These are phyloP conservation scores for Lactarius psammicola DNA, from an alignment of 768 basidiomycete species.

Conservation along the genomic window DNA sequence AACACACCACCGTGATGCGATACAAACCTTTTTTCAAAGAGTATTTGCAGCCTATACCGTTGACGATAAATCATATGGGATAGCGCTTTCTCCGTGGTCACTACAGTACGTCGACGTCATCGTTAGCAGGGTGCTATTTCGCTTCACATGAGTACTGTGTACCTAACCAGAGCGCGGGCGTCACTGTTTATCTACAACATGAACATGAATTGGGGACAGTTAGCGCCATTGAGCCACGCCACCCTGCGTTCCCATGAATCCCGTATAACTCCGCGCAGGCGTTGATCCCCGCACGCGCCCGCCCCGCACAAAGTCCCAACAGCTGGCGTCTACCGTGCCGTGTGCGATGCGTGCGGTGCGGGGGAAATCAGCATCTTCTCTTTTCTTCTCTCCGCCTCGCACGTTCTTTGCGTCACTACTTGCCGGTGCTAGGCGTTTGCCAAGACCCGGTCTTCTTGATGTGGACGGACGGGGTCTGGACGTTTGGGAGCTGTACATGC, in stretches of 20 bases:
- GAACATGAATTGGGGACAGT: not conserved
- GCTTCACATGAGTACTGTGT: not conserved
- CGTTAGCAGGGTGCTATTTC: not conserved
- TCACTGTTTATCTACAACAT: not conserved
- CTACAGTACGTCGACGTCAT: conserved; percentile 5
- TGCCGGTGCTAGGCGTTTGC: not conserved
- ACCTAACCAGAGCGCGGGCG: not conserved
- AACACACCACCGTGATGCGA: too few species aligned
- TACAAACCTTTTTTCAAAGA: not conserved
- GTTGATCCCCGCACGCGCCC: too few species aligned
- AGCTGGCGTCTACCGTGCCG: not conserved
- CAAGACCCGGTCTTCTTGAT: not conserved
- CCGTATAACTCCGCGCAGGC: not conserved
- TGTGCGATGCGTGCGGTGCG: not conserved
- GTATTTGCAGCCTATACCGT: too few species aligned
- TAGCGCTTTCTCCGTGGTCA: not conserved
- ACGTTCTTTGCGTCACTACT: not conserved
- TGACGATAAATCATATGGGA: not conserved
- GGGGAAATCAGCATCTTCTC: not conserved
- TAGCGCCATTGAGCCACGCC: not conserved
- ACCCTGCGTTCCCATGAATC: not conserved
- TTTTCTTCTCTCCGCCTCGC: not conserved
- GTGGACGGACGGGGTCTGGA: not conserved
- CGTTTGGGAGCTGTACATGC: not conserved
- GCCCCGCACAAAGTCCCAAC: conserved; percentile 3